These are phyloP conservation scores for Colletotrichum graminicola DNA, from an alignment of 2,329 filamentous ascomycete genomes.

Conservation along the genomic window DNA sequence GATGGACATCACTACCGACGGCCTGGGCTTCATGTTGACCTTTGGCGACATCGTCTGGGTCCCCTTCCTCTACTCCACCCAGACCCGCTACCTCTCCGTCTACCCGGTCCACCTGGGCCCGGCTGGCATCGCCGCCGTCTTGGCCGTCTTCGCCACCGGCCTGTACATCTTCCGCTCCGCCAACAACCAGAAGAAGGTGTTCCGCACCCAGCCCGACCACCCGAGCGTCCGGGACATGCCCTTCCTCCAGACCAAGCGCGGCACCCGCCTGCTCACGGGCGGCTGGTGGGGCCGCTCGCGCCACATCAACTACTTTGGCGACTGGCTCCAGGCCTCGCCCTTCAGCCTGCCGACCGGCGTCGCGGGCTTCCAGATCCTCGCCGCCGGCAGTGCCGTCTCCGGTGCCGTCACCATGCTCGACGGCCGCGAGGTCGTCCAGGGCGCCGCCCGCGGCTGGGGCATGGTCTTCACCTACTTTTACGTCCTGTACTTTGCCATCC, in stretches of 20 bases:
- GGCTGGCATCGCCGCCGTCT: constrained; percentile 65
- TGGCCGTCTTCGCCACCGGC: constrained; percentile 69
- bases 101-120: constrained; percentile 74
- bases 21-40: constrained; percentile 81
- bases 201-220: constrained; percentile 77
- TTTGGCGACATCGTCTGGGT: constrained; percentile 82
- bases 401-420: constrained; percentile 60
- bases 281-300: constrained; percentile 81
- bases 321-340: constrained; percentile 80
- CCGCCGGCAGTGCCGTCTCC: constrained; percentile 48
- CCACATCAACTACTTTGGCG: constrained; percentile 82
- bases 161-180: constrained; percentile 79
- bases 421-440: constrained; percentile 70
- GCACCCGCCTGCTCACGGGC: constrained; percentile 73
- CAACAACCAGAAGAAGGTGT: constrained; percentile 82
- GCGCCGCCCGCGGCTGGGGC: constrained; percentile 78
- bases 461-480: constrained; percentile 89
- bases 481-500: constrained; percentile 82
- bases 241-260: constrained; percentile 75
- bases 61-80: constrained; percentile 77
- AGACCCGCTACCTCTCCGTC: constrained; percentile 76
- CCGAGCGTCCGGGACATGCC: constrained; percentile 73
- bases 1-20: constrained; percentile 80
- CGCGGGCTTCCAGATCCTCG: constrained; percentile 71
- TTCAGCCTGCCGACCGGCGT: constrained; percentile 78